Base-by-base conservation (phyloP, 2,329 filamentous ascomycete species). In the Chaetomiaceae sp. region DNA sequence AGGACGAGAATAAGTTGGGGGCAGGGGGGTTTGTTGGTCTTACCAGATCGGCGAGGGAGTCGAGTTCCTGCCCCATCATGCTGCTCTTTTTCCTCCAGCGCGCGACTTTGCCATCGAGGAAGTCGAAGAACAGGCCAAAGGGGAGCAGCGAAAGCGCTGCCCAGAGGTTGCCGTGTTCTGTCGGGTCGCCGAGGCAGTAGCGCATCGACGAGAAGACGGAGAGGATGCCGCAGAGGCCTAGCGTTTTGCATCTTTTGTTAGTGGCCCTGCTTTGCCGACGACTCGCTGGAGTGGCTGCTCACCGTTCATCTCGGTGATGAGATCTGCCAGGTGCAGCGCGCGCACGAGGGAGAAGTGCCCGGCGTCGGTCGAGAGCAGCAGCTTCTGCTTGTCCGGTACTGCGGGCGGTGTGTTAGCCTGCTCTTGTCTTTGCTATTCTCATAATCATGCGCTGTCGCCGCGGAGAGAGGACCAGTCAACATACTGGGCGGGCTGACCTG, bases 41-140 rank as follows among this genome's bases (percentile, higher is more conserved):
- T 85, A 96, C 90, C 77, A 99, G 70, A 69, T 99, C 94, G 51
- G 94, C 94, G 43, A 99, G 78, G 6, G 92, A 97, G 71, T 99
- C 94, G 51, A 99, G 76, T 72, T 99, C 94, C 71, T 96, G 92
- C 11, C 94, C 94, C 92, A 99, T 97, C 68, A 99, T 77, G 64
- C 89, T 95, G 65, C 89, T 94, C 85, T 96, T 99, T 74, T 90
- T 87, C 69, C 94, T 84, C 94, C 94, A 97, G 60, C 94, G 80
- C 58, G 94, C 94, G 51, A 99, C 91, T 68, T 91, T 94, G 67
- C 94, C 94, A 70, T 99, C 94, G 79, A 97, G 90, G 67, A 96
- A 95, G 71, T 99, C 94, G 70, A 97, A 97, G 76, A 97, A 96
- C 11, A 97, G 77, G 5, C 90, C 91, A 55, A 96, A 89, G 0